phyloP scores from a whole-genome alignment of 371 early-diverging fungal genomes.

The Mucor mucedo region DNA sequence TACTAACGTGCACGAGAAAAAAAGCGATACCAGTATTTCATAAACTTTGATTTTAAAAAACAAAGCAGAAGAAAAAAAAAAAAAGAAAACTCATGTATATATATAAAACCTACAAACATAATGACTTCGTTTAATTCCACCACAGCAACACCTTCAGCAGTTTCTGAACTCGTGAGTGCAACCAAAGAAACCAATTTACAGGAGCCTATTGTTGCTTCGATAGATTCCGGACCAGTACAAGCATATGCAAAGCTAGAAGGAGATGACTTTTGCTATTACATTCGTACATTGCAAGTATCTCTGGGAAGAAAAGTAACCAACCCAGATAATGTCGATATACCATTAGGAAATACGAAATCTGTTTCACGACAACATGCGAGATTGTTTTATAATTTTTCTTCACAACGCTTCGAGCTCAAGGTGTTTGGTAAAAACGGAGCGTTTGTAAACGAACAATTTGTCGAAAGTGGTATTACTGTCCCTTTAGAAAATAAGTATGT shows the following conservation, averaged over 20 bases:
- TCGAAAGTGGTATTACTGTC: conserved; percentile 71
- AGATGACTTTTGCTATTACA: conserved; percentile 80
- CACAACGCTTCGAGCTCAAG: conserved; percentile 80
- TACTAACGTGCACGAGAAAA: not conserved
- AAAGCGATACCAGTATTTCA: not conserved
- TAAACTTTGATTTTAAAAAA: not conserved
- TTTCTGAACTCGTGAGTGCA: conserved; percentile 16
- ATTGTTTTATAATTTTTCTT: conserved; percentile 83
- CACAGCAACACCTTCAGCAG: conserved; percentile 12
- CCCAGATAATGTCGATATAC: conserved; percentile 73
- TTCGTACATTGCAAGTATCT: conserved; percentile 76
- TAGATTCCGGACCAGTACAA: conserved; percentile 64
- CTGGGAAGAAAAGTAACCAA: conserved; percentile 73
- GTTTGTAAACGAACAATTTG: conserved; percentile 79
- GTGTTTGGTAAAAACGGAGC: conserved; percentile 90
- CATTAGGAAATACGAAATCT: conserved; percentile 80
- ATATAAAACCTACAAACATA: not conserved
- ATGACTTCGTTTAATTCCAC: conserved; percentile 19
- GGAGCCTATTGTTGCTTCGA: conserved; percentile 14
- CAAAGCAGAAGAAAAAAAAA: not conserved
- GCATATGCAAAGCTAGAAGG: conserved; percentile 93
- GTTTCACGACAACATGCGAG: conserved; percentile 87
- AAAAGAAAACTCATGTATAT: not conserved
- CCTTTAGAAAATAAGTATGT: conserved; percentile 71
- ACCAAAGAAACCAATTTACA: not conserved